Percentiles rank a stretch among this genome's conserved stretches.
These are phyloP conservation scores for Immersiella caudata DNA, from an alignment of 495 filamentous ascomycete species.

Conservation along the genomic window DNA sequence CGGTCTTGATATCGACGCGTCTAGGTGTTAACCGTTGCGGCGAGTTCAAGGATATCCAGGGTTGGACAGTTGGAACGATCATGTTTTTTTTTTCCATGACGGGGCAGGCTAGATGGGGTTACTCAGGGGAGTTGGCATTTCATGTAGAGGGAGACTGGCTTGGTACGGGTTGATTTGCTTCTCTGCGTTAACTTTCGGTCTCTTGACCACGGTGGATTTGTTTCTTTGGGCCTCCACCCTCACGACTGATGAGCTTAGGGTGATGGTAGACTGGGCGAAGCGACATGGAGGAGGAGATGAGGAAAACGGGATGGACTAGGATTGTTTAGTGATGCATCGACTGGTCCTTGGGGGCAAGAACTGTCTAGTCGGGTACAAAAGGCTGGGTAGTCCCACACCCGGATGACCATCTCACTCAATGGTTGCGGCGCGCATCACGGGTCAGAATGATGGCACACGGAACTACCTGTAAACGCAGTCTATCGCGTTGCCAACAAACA, in stretches of 20 bases:
- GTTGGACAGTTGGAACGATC: neutral
- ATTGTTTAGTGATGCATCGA: neutral
- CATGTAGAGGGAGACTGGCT: conserved; percentile 24
- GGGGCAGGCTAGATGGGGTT: conserved; percentile 22
- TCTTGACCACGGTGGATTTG: conserved; percentile 18
- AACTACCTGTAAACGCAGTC: neutral
- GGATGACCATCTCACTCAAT: neutral
- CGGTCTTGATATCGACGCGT: neutral
- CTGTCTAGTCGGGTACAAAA: neutral
- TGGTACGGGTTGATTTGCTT: conserved; percentile 20
- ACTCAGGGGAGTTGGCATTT: conserved; percentile 26
- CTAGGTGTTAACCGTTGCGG: too few species aligned
- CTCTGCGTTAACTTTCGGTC: conserved; percentile 25
- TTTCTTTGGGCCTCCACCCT: conserved; percentile 28
- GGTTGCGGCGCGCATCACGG: neutral
- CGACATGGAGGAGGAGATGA: neutral
- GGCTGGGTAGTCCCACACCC: neutral
- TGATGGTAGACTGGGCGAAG: conserved; percentile 4
- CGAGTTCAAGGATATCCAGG: neutral
- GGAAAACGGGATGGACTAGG: neutral
- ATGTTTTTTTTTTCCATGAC: conserved; percentile 25
- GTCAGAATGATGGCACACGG: neutral
- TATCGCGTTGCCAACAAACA: neutral
- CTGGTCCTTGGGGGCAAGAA: neutral
- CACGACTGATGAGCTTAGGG: conserved; percentile 35